Evolutionary conservation across 305 asterid species (phyloP).

Genomic region (Solanum hybrid): DNA sequence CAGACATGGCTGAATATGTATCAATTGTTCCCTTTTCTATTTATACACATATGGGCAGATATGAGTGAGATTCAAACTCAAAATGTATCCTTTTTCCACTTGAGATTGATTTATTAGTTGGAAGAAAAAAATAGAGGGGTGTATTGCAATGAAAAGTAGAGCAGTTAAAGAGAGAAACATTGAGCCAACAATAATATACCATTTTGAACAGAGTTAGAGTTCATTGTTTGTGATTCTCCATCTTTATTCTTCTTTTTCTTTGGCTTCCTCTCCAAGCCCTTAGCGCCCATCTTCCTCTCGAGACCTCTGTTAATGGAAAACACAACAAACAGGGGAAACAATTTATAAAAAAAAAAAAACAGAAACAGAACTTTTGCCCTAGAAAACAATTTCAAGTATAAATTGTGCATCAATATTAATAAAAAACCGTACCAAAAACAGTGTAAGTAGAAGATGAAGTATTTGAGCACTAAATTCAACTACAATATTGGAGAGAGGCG

Average conservation of each 20-base stretch:
- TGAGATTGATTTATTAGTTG: neutral
- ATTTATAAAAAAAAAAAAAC: no score
- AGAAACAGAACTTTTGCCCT: neutral
- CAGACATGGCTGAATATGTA: neutral
- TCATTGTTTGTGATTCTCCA: slow-evolving; percentile 1
- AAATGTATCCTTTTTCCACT: neutral
- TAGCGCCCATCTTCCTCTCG: slow-evolving; percentile 16
- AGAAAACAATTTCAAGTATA: neutral
- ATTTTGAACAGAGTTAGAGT: slow-evolving; percentile 9
- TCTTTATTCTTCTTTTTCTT: slow-evolving; percentile 15
- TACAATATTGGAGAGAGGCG: neutral
- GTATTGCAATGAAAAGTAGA: neutral
- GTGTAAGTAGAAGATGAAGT: neutral
- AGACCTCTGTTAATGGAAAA: neutral
- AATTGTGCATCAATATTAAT: neutral
- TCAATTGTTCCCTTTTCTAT: neutral
- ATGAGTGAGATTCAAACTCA: neutral
- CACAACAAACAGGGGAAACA: neutral
- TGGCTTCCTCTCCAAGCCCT: slow-evolving; percentile 20
- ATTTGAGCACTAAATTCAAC: neutral
- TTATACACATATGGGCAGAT: neutral
- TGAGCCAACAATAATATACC: slow-evolving; percentile 12
- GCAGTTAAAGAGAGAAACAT: neutral
- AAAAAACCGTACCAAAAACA: neutral
- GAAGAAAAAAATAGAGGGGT: neutral